Conservation (phyloP, 2,329 filamentous ascomycete species). For the Rhinocladiella similis region DNA sequence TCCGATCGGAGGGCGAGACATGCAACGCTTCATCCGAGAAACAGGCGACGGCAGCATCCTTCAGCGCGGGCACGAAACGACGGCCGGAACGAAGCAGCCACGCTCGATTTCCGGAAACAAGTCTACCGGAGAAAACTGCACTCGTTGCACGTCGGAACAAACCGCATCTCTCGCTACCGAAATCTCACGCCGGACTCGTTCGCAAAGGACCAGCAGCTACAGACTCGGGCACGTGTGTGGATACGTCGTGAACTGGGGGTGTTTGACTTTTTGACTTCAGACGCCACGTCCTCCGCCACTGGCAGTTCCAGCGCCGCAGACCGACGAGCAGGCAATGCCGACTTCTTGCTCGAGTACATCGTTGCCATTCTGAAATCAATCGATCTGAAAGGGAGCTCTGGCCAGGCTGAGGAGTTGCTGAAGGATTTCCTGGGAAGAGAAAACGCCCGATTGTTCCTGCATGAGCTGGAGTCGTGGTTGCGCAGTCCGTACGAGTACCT, state of each 20-base stretch:
- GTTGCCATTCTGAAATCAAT: constrained; percentile 79
- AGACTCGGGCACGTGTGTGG: constrained; percentile 77
- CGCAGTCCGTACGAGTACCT: constrained; percentile 74
- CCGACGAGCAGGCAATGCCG: constrained; percentile 66
- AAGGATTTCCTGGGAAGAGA: constrained; percentile 74
- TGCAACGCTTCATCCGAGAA: constrained; percentile 8
- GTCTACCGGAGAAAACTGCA: constrained; percentile 73
- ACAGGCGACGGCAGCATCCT: constrained; percentile 26
- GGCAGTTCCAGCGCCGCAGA: constrained; percentile 3
- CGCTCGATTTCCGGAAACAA: constrained; percentile 63
- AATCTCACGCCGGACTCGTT: constrained; percentile 71
- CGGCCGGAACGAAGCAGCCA: constrained; percentile 31
- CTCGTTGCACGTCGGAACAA: constrained; percentile 80
- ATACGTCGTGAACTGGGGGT: constrained; percentile 81
- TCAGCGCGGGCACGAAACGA: not conserved
- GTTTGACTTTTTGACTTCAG: constrained; percentile 67
- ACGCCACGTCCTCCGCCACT: constrained; percentile 17
- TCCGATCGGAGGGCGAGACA: constrained; percentile 13
- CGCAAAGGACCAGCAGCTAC: constrained; percentile 62
- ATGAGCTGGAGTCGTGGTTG: constrained; percentile 81
- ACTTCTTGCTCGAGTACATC: constrained; percentile 84
- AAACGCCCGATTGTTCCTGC: constrained; percentile 73
- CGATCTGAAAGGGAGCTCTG: constrained; percentile 75
- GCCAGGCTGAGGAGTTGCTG: constrained; percentile 77
- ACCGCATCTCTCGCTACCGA: constrained; percentile 72